Percentiles rank a stretch among this genome's conserved stretches.
Conservation (phyloP, 164 flowering plant species). For the Dillenia turbinata region DNA sequence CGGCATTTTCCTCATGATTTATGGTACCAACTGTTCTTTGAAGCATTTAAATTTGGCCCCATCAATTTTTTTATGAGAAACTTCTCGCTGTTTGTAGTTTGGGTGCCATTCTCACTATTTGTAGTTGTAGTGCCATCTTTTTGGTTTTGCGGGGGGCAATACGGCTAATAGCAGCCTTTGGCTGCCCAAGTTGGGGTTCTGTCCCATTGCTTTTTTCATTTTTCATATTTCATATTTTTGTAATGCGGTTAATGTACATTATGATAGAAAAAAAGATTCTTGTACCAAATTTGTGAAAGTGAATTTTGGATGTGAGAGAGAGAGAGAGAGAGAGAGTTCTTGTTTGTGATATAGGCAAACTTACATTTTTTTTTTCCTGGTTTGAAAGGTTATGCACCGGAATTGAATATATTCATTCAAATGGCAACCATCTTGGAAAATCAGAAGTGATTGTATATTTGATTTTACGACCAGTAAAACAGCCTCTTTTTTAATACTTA, state of each 20-base stretch:
- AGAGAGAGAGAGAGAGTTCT: no score
- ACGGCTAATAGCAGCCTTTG: slow-evolving; percentile 9
- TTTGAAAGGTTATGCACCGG: no score
- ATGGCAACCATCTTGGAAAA: no score
- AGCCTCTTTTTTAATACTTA: no score
- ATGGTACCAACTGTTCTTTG: slow-evolving; percentile 5
- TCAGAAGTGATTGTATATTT: no score
- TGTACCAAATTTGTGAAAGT: no score
- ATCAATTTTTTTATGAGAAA: slow-evolving; percentile 9
- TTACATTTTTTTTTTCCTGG: no score
- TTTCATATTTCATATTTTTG: slow-evolving; percentile 8
- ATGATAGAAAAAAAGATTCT: slow-evolving; percentile 1
- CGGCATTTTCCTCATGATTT: slow-evolving; percentile 28
- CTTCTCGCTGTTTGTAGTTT: slow-evolving; percentile 13
- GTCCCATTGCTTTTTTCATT: slow-evolving; percentile 3
- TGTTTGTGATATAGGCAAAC: no score
- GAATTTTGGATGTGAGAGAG: no score
- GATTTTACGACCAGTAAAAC: no score
- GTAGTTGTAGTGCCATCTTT: background rate
- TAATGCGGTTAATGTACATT: slow-evolving; percentile 43
- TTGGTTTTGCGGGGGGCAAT: slow-evolving; percentile 4
- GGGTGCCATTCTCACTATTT: slow-evolving; percentile 2
- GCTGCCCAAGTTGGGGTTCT: slow-evolving; percentile 8
- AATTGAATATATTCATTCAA: no score
- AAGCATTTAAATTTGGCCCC: slow-evolving; percentile 4